Percentiles rank a stretch among this genome's conserved stretches.
Conservation (phyloP, 495 filamentous ascomycete genomes). For the Penicillium taxi region DNA sequence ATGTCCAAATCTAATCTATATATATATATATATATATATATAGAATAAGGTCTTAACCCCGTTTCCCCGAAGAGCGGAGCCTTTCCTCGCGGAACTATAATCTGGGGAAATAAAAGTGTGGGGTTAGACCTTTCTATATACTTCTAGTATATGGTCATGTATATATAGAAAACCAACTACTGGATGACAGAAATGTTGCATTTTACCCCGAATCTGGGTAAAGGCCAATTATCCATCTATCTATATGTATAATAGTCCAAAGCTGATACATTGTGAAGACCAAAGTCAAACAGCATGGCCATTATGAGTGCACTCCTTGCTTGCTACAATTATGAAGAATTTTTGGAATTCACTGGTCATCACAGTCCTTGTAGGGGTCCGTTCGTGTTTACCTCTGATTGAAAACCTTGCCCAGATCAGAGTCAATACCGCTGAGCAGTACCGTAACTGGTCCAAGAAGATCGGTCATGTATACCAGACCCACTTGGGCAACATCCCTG, state of each 20-base stretch:
- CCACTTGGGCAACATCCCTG: conserved; percentile 52
- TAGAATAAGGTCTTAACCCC: background rate
- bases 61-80: conserved; percentile 7
- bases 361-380: conserved; percentile 38
- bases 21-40: background rate
- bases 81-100: conserved; percentile 7
- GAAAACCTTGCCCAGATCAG: conserved; percentile 57
- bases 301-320: conserved; percentile 20
- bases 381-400: conserved; percentile 48
- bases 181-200: background rate
- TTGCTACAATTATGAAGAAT: no score
- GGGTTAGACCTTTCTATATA: no score
- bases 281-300: no score
- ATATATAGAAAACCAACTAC: background rate
- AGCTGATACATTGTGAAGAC: no score
- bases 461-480: conserved; percentile 59
- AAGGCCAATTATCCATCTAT: no score
- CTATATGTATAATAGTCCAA: no score
- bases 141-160: no score
- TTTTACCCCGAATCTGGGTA: background rate
- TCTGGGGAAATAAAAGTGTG: conserved; percentile 10
- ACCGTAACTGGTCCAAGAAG: conserved; percentile 48
- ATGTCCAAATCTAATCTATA: background rate
- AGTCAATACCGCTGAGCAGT: conserved; percentile 52
- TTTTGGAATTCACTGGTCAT: conserved; percentile 23